Evolutionary conservation across 257 asterid species (phyloP).

Genomic region (Jacaranda copaia): DNA sequence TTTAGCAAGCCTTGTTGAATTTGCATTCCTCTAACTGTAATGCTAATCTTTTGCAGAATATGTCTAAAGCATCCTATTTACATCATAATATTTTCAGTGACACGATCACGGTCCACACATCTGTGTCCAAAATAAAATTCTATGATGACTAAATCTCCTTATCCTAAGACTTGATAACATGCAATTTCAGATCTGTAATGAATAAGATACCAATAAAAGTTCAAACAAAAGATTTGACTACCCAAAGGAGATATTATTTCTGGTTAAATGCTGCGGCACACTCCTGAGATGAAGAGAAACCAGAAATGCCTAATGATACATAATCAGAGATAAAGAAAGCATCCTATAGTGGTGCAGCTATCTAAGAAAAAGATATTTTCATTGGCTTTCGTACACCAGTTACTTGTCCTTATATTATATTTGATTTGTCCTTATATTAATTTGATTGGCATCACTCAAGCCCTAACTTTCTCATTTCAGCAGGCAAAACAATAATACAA

Average conservation of each 20-base stretch:
- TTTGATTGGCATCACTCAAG: neutral
- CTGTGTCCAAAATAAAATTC: neutral
- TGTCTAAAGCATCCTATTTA: neutral
- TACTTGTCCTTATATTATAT: neutral
- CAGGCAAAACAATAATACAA: slow-evolving; percentile 1
- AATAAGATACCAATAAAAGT: neutral
- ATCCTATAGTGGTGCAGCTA: neutral
- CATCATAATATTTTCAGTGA: neutral
- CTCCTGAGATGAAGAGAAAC: neutral
- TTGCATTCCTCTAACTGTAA: neutral
- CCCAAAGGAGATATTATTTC: neutral
- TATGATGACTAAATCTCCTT: neutral
- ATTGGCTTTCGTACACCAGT: neutral
- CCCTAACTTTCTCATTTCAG: neutral
- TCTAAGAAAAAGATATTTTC: neutral
- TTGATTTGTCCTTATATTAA: neutral
- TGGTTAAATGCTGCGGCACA: neutral
- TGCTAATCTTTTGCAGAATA: neutral
- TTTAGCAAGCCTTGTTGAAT: neutral
- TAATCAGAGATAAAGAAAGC: neutral
- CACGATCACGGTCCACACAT: neutral
- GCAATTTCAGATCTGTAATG: slow-evolving; percentile 3
- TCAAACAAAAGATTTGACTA: neutral
- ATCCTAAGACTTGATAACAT: neutral
- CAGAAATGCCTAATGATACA: neutral